Base-by-base conservation (phyloP, 257 asterid genomes). In the Phtheirospermum japonicum region DNA sequence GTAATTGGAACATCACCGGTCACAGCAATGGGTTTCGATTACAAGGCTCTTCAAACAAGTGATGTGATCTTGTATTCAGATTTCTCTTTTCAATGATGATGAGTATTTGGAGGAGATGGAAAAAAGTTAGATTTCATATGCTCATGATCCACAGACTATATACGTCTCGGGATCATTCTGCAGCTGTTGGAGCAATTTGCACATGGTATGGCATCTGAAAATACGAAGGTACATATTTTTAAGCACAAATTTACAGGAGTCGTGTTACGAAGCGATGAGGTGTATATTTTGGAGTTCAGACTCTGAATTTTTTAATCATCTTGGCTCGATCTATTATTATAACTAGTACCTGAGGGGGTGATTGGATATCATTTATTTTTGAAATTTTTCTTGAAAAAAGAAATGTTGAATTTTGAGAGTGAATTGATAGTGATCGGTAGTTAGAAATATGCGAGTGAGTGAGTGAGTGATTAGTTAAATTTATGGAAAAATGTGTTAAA, bases 131-230 rank as follows among this genome's bases (percentile, higher is more conserved):
- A 83, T 66, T 92, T 79, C 76, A 66, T 89, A 73, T 76, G 92
- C 74, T 82, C 91, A 31, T 83, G 85, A 72, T 79, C 85, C 19
- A 52, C 86, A 79, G 88, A 82, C 63, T 80, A 84, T 72, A 57
- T 80, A 54, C 86, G 89, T 19, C 73, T 82, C 61, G 93, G 89
- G 60, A 61, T 80, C 60, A 61, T 86, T 79, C 77, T 92, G 73
- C 93, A 82, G 77, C 82, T 92, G 32, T 77, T 92, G 86, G 99
- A 92, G 76, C 75, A 61, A 37, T 71, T 89, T 32, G 75, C 92
- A 19, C 75, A 64, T 70, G 65, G 59, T 31, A 71, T 86, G 39
- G 76, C 75, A 50, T 81, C 88, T 46, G 84, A 80, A 69, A 66
- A 79, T 67, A 65, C 80, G 70, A 76, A 89, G 95, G 95, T 85